Evolutionary conservation across 108 stramenopile species (phyloP), one percentile per base, ranked within the genome.

Genomic region (Skeletonema marinoi): DNA sequence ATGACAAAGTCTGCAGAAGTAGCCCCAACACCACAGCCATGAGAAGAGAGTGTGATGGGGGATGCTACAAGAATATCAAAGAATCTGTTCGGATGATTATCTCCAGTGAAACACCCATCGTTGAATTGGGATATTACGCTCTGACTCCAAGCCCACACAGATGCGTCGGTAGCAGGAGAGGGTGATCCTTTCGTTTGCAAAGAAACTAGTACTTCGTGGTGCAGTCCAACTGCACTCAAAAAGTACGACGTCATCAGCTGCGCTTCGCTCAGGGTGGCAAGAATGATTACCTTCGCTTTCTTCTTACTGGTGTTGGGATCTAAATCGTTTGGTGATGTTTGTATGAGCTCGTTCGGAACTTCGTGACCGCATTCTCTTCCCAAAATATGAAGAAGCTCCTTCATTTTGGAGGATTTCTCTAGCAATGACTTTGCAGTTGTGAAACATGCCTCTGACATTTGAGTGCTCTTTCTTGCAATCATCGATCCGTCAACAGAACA

Each of bases 1-100:
- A 96, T 86, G 4, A 96, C 83, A 30, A 85, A 59, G 67, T 91
- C 82, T n/a, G 92, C 88, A 31, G 65, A 74, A 32, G 84, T 82
- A 31, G 88, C 77, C 16, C 89, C 80, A 25, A 94, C 58, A 8
- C 96, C 93, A 54, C 84, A 86, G 54, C 83, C 68, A 48, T 74
- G 46, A 8, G 84, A 84, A 25, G 85, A 86, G 19, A 94, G 42
- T 2, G 66, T 68, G 7, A 48, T 71, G 12, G 92, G 86, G n/a
- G 93, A 90, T 50, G 88, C 71, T 39, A 96, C 66, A 8, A 96
- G n/a, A 36, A 96, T 73, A 59, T 89, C 54, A 25, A 74, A n/a
- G 29, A 56, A 66, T 72, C 71, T 60, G 42, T 63, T 35, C 14
- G 0, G 30, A 68, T 31, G 25, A 60, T 60, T n/a, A 3, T 11